Evolutionary conservation across 192 early-diverging fungal species (phyloP).

Genomic region (Chytriomyces hyalinus): DNA sequence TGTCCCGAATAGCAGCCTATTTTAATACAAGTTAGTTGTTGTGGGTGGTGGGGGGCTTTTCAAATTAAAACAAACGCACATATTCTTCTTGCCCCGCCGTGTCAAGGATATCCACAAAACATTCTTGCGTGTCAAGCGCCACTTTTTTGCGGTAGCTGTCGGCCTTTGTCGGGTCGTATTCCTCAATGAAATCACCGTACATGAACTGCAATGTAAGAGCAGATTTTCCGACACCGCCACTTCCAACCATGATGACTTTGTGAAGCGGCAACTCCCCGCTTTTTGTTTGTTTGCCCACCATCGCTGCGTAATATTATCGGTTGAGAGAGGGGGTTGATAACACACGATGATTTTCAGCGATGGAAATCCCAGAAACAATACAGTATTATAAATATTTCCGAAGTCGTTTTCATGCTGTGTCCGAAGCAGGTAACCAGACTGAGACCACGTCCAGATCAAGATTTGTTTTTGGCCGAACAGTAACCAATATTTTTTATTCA

Average conservation of each 20-base stretch:
- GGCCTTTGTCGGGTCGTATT: constrained; percentile 93
- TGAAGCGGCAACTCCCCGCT: constrained; percentile 76
- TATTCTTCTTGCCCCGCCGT: constrained; percentile 92
- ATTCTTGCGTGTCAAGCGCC: constrained; percentile 72
- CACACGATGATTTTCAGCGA: too few relatives aligned
- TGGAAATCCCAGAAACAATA: too few relatives aligned
- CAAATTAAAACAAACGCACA: not conserved
- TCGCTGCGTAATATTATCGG: too few relatives aligned
- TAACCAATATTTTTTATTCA: not conserved
- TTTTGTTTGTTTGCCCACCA: constrained; percentile 68
- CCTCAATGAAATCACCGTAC: constrained; percentile 94
- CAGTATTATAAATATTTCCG: too few relatives aligned
- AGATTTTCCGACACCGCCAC: constrained; percentile 89
- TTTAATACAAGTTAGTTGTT: not conserved
- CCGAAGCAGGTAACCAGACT: too few relatives aligned
- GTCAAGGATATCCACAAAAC: constrained; percentile 89
- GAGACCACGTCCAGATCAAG: too few relatives aligned
- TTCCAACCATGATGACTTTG: constrained; percentile 92
- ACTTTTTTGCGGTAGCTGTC: constrained; percentile 90
- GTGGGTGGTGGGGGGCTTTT: not conserved
- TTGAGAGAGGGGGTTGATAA: too few relatives aligned
- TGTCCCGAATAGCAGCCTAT: constrained; percentile 80
- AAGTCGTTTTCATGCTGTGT: too few relatives aligned
- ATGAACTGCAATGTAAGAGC: constrained; percentile 87
- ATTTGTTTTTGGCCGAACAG: too few relatives aligned